Evolutionary conservation across 140 eudicot genomes (phyloP).

Genomic region (Bidens hawaiensis): DNA sequence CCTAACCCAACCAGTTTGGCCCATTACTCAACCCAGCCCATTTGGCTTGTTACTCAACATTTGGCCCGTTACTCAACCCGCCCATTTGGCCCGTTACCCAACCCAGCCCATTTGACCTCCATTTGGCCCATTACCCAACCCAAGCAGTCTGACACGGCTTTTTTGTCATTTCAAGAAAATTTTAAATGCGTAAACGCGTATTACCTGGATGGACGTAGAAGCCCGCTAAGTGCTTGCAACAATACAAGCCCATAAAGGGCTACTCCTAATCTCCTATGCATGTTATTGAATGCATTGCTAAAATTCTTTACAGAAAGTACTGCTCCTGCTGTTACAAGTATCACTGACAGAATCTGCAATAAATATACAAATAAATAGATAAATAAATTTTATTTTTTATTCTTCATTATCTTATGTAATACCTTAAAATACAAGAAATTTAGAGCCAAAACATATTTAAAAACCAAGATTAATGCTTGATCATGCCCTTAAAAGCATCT

Average conservation of each 20-base stretch:
- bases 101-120: background rate
- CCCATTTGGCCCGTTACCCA: background rate
- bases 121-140: background rate
- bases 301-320: constrained; percentile 65
- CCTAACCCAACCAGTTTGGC: background rate
- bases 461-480: background rate
- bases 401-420: background rate
- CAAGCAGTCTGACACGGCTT: background rate
- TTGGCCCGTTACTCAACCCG: background rate
- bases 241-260: constrained; percentile 68
- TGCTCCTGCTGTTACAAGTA: constrained; percentile 65
- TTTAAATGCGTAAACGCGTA: background rate
- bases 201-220: constrained; percentile 70
- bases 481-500: constrained; percentile 26
- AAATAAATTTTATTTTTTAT: background rate
- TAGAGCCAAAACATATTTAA: constrained; percentile 13
- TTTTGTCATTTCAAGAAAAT: background rate
- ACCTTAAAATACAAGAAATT: background rate
- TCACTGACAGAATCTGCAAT: constrained; percentile 56
- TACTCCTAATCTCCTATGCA: constrained; percentile 74
- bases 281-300: constrained; percentile 64
- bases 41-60: background rate
- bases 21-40: background rate
- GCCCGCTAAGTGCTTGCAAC: constrained; percentile 57
- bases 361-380: background rate